These are phyloP conservation scores for Thelephora ganbajun DNA, from an alignment of 768 basidiomycete genomes.

Conservation along the genomic window DNA sequence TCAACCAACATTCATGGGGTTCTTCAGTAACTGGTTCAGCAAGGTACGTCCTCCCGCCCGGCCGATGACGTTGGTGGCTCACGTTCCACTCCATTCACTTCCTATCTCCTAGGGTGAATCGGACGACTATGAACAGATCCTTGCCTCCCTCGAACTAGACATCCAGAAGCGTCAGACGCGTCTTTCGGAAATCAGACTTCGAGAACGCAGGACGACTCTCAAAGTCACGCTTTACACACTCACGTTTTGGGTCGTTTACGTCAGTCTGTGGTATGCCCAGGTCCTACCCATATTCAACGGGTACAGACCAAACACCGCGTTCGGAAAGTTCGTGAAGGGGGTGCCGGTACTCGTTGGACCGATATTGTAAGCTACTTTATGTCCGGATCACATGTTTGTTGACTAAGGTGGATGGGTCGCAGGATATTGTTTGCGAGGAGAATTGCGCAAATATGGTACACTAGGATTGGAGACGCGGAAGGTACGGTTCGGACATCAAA, in stretches of 20 bases:
- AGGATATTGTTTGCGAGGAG: conserved; percentile 67
- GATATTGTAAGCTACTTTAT: conserved; percentile 44
- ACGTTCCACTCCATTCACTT: conserved; percentile 1
- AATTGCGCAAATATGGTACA: conserved; percentile 77
- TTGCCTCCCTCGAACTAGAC: conserved; percentile 49
- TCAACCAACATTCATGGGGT: conserved; percentile 5
- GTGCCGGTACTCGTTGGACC: conserved; percentile 62
- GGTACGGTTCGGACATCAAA: conserved; percentile 29
- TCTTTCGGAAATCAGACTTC: conserved; percentile 72
- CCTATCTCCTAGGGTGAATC: conserved; percentile 26
- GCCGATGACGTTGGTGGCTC: not conserved
- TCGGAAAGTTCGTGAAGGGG: conserved; percentile 32
- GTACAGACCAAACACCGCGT: conserved; percentile 11
- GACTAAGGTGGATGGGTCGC: not conserved
- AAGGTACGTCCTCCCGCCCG: conserved; percentile 7
- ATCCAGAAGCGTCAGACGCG: conserved; percentile 62
- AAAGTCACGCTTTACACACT: conserved; percentile 69
- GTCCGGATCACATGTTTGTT: not conserved
- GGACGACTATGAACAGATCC: conserved; percentile 68
- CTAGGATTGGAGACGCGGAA: conserved; percentile 65
- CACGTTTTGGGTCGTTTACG: conserved; percentile 58
- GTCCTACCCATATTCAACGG: conserved; percentile 30
- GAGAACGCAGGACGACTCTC: conserved; percentile 69
- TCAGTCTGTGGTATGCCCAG: conserved; percentile 60
- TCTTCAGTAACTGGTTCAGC: conserved; percentile 11